Base-by-base conservation (phyloP, 495 filamentous ascomycete genomes). In the Hypoxylon fuscum region DNA sequence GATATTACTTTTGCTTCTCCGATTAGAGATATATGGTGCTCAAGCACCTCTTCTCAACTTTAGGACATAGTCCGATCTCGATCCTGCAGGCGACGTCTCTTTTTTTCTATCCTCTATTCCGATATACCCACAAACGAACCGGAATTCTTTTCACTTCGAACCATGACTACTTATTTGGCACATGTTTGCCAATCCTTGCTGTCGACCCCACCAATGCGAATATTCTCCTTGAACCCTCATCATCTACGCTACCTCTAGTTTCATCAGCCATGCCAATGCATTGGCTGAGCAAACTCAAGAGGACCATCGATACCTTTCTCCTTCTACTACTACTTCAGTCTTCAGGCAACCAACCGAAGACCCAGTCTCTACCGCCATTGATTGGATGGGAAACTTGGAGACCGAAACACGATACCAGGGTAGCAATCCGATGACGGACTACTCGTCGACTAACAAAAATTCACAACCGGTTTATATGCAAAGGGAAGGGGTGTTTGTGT, bases 341-440 rank as follows among this genome's bases (percentile, higher is more conserved):
- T 55, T 20, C 31, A 27, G 41, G 15, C 15, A 23, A 58, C 49
- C n/a, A 43, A 21, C 35, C 43, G 29, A 53, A 49, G 20, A 50
- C 60, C 61, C 61, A 55, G 48, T 64, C 54, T 64, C 61, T 64
- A 64, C 55, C 54, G 61, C 61, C 61, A 59, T 64, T 59, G 54
- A 59, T 54, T 64, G 54, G 61, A 64, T 54, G 38, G 48, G 37
- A 49, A 55, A 37, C 22, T 64, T 64, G 61, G 55, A 64, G 61
- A 64, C 55, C 32, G 27, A 48, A n/a, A 31, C 40, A 43, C 31
- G 15, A 31, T 35, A 45, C 29, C n/a, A 34, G 42, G 38, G 25
- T 31, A 35, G 32, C 18, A 43, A 56, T 23, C 5, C 4, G 11
- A 27, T 12, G 12, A 46, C 17, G 34, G 23, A 25, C 11, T 18